These are phyloP conservation scores for Monilinia vaccinii-corymbosi DNA, from an alignment of 2,329 filamentous ascomycete genomes.

Conservation along the genomic window DNA sequence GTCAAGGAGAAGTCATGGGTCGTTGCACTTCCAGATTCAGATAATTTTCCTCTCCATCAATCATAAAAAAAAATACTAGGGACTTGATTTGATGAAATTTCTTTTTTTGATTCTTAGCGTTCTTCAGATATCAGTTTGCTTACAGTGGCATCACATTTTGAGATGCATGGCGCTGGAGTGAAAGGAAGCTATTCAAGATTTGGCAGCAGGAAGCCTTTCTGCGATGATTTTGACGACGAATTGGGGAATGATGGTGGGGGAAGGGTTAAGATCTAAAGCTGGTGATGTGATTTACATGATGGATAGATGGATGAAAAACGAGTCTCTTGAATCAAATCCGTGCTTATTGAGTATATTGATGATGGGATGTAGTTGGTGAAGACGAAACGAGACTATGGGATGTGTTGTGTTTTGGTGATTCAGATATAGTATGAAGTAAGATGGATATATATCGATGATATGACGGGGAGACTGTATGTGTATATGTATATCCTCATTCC, in stretches of 20 bases:
- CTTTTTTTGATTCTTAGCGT: constrained; percentile 14
- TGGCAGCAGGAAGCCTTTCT: background rate
- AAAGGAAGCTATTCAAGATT: background rate
- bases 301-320: background rate
- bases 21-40: constrained; percentile 86
- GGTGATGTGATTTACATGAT: background rate
- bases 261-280: background rate
- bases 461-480: background rate
- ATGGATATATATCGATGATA: background rate
- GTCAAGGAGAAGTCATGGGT: constrained; percentile 98
- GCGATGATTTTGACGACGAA: constrained; percentile 2
- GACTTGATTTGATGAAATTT: constrained; percentile 20
- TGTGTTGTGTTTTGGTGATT: background rate
- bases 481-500: background rate
- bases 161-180: constrained; percentile 5
- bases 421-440: too few species aligned
- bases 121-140: constrained; percentile 3
- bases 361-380: background rate
- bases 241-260: background rate
- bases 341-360: background rate
- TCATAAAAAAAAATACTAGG: constrained; percentile 13
- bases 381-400: background rate
- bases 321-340: background rate
- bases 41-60: constrained; percentile 28
- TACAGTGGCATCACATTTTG: constrained; percentile 7